Base-by-base conservation (phyloP, 495 filamentous ascomycete species). In the Bacidia gigantensis region DNA sequence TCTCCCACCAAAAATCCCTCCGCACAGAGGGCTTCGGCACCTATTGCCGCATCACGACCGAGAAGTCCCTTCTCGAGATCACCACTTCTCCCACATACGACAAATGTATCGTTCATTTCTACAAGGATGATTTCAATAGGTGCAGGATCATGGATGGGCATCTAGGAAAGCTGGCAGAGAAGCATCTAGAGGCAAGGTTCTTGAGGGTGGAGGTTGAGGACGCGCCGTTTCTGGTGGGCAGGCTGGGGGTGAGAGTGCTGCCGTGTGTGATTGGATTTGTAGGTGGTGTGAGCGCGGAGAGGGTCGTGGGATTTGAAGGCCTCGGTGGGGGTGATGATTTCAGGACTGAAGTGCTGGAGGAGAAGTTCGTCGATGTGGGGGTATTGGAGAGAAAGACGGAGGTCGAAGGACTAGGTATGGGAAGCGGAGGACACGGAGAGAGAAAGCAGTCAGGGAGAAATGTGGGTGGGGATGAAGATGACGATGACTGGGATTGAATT, bases 231-330 rank as follows among this genome's bases (percentile, higher is more conserved):
- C 63, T 89, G 20, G 81, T 84, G 11, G 75, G 78, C 55, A 85
- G 80, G 52, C 61, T 89, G 44, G 79, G 78, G 44, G 73, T 89
- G 9, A 67, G 79, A 53, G 79, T 88, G 0, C 62, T 89, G 39
- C 85, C 85, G 0, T 89, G 84, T 58, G 80, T 89, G 49, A 76
- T 89, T 56, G 78, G 76, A 21, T 88, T 88, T 56, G 67, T 80
- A 46, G 78, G 84, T 64, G 85, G 84, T 3, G 65, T 83, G 35
- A 70, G 71, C 1, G 75, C 79, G 39, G 84, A 86, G 58, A 64
- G 84, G 29, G 75, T 89, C 5, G 68, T 87, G 50, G 85, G 85
- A 0, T 89, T 89, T 66, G 85, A 87, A 41, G 82, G 82, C 7
- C 58, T 88, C 23, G 66, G 78, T 58, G 77, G 71, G 3, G 64